These are phyloP conservation scores for Fusarium sp. DNA, from an alignment of 2,329 filamentous ascomycete genomes.

Conservation along the genomic window DNA sequence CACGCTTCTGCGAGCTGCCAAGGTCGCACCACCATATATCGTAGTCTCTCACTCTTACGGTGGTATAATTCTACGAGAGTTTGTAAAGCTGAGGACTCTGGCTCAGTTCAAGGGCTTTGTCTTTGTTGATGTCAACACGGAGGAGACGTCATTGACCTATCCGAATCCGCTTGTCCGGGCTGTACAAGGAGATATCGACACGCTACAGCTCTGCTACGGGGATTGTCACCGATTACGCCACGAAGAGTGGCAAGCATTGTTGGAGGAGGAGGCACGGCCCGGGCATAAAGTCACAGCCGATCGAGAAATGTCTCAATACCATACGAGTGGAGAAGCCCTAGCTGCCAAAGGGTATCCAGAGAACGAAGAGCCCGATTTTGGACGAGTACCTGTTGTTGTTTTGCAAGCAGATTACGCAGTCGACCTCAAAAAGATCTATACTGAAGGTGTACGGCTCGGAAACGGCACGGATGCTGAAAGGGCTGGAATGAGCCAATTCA, in stretches of 20 bases:
- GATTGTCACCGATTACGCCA: neutral
- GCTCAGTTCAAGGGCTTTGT: slow-evolving; percentile 29
- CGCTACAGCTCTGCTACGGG: slow-evolving; percentile 3
- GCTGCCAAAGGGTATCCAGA: neutral
- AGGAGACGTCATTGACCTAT: neutral
- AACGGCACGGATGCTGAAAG: neutral
- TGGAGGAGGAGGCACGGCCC: neutral
- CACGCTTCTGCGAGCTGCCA: slow-evolving; percentile 5
- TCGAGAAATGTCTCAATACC: slow-evolving; percentile 1
- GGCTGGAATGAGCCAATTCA: neutral
- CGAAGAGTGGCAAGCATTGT: neutral
- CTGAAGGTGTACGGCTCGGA: neutral
- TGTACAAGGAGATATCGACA: neutral
- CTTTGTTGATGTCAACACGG: slow-evolving; percentile 13
- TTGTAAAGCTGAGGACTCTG: slow-evolving; percentile 5
- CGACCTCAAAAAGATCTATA: slow-evolving; percentile 7
- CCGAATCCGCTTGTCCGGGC: neutral
- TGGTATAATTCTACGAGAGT: slow-evolving; percentile 4
- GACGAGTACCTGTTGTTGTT: slow-evolving; percentile 1
- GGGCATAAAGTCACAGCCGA: neutral
- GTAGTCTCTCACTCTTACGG: slow-evolving; percentile 9
- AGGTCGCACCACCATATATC: slow-evolving; percentile 26
- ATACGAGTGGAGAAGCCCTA: neutral
- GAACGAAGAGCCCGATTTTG: neutral
- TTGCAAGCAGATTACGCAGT: neutral